A percentile compares a stretch with the other conserved stretches of the same genome.
Evolutionary conservation across 78 protist genomes (phyloP).

Genomic region (Trichosphaerium sp.): DNA sequence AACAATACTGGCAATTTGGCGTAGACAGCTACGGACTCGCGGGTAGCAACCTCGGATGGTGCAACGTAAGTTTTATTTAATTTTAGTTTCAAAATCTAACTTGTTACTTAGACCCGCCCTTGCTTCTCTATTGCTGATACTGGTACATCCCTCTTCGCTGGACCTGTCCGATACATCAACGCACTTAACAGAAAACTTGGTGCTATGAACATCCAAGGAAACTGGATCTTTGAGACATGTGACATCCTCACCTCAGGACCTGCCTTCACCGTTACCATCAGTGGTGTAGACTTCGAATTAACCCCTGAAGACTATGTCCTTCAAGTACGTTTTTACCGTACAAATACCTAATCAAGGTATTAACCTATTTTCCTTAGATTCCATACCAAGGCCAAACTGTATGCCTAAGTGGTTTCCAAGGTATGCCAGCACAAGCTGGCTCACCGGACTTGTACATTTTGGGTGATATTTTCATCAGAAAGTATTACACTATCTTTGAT

Average conservation of each 20-base stretch:
- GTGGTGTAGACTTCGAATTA: conserved; percentile 58
- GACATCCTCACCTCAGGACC: conserved; percentile 52
- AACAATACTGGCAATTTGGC: conserved; percentile 69
- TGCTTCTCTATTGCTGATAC: conserved; percentile 87
- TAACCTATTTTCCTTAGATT: too few relatives aligned
- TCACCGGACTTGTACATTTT: conserved; percentile 87
- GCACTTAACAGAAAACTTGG: conserved; percentile 50
- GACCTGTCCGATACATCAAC: conserved; percentile 54
- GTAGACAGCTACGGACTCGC: too few relatives aligned
- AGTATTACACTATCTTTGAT: conserved; percentile 83
- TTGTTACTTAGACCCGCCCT: background rate
- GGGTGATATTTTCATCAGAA: conserved; percentile 92
- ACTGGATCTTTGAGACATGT: conserved; percentile 40
- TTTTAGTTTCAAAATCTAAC: too few relatives aligned
- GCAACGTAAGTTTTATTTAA: too few relatives aligned
- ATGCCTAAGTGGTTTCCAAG: too few relatives aligned
- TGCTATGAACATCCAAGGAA: conserved; percentile 16
- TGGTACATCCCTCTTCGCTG: conserved; percentile 90
- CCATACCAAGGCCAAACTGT: too few relatives aligned
- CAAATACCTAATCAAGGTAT: too few relatives aligned
- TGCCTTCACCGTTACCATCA: conserved; percentile 42
- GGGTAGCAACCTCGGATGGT: background rate
- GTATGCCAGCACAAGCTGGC: too few relatives aligned
- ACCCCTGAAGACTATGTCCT: conserved; percentile 75
- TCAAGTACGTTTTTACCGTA: too few relatives aligned